Evolutionary conservation across 1,284 basidiomycete genomes (phyloP), one percentile per base, ranked within the genome.

Genomic region (Schizophyllum commune): DNA sequence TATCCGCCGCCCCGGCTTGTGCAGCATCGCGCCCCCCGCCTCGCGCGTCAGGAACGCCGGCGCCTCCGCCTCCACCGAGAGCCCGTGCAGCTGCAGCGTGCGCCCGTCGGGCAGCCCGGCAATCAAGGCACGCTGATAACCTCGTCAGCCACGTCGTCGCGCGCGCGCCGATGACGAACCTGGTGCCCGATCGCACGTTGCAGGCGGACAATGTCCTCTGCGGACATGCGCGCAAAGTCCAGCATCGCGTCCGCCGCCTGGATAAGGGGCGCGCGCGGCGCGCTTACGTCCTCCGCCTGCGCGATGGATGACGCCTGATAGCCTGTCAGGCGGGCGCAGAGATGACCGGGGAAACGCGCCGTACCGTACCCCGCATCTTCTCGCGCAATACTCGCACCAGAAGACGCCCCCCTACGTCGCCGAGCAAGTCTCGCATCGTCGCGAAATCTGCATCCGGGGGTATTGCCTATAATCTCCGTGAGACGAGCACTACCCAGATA

Each of bases 101-200:
- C 77, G 78, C 2, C 74, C 74, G 19, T 75, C 74, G 13, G 74
- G 72, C 13, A 84, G 71, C 59, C 72, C 74, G 0, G 77, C 75
- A 8, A 73, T 75, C n/a, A 86, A 69, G 5, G 80, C 76, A 64
- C 79, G 77, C 81, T 79, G 59, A n/a, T 32, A 32, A 15, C 1
- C 1, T 17, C 17, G 56, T 59, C 17, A 59, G 52, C 21, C 11
- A 15, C 5, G 32, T 47, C 51, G 54, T n/a, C 53, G 9, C 15
- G 47, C 32, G 52, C 59, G 3, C 32, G n/a, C 17, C n/a, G 39
- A 32, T 11, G 5, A 55, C 73, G 39, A 62, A 89, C 88, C 72
- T 92, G 90, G 67, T 94, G 90, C 11, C 80, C 79, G 53, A 94
- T 83, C 0, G 84, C 93, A n/a, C 86, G 79, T 68, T 88, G 80